phyloP scores from a whole-genome alignment of 345 rosid genomes.

The Aegle marmelos region DNA sequence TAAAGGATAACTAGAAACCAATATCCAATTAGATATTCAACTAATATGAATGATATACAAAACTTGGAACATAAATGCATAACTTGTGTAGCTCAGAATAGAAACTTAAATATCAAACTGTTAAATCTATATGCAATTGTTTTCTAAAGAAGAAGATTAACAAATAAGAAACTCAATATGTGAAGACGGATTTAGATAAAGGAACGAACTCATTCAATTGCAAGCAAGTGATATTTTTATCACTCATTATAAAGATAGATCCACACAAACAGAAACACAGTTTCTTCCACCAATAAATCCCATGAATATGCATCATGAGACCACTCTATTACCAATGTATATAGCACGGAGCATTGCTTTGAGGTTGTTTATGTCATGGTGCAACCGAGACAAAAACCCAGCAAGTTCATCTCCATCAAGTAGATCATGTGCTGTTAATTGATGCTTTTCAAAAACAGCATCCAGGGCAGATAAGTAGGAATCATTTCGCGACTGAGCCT shows the following conservation, averaged over 20 bases:
- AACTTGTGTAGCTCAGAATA: background rate
- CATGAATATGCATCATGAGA: constrained; percentile 27
- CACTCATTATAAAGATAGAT: background rate
- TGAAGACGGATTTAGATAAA: background rate
- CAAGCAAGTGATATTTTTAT: background rate
- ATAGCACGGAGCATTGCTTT: constrained; percentile 98
- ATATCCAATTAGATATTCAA: background rate
- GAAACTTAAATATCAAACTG: background rate
- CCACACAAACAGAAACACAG: background rate
- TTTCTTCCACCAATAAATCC: background rate
- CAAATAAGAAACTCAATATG: background rate
- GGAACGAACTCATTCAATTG: background rate
- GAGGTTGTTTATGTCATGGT: constrained; percentile 73
- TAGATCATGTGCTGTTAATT: constrained; percentile 70
- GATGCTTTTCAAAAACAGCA: constrained; percentile 76
- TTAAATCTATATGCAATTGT: background rate
- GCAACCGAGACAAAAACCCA: constrained; percentile 69
- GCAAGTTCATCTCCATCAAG: constrained; percentile 80
- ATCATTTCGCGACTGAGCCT: constrained; percentile 86
- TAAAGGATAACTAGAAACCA: background rate
- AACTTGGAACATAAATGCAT: background rate
- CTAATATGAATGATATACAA: background rate
- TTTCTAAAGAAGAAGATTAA: background rate
- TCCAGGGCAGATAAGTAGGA: constrained; percentile 74
- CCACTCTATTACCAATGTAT: constrained; percentile 59